Conservation (phyloP, 2,329 filamentous ascomycete genomes). For the Paecilomyces niveus region DNA sequence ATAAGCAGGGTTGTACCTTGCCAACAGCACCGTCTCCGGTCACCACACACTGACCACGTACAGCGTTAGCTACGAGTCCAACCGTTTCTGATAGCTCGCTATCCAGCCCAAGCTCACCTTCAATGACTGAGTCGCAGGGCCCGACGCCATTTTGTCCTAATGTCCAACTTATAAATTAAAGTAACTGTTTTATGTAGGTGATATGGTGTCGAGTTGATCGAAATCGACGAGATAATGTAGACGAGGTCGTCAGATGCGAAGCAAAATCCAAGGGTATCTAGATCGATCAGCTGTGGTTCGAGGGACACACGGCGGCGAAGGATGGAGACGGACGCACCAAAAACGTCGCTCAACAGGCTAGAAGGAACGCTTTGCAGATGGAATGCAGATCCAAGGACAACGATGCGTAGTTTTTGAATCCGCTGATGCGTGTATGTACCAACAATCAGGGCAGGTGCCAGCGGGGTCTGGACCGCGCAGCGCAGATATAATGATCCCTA, state of each 20-base stretch:
- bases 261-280: background rate
- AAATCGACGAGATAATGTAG: slow-evolving; percentile 8
- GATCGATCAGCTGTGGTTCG: background rate
- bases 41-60: slow-evolving; percentile 72
- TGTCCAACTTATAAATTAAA: slow-evolving; percentile 1
- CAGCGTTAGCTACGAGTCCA: slow-evolving; percentile 30
- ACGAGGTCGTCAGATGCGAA: slow-evolving; percentile 3
- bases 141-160: slow-evolving; percentile 57
- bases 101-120: slow-evolving; percentile 55
- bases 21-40: slow-evolving; percentile 98
- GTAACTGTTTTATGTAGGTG: background rate
- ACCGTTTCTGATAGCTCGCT: slow-evolving; percentile 2
- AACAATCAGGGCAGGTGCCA: background rate
- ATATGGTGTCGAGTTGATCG: slow-evolving; percentile 10
- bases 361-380: background rate
- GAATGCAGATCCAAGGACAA: background rate
- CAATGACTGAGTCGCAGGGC: slow-evolving; percentile 79
- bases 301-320: background rate
- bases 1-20: slow-evolving; percentile 47
- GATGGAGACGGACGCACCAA: background rate
- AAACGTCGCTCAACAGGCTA: background rate
- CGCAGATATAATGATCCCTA: background rate
- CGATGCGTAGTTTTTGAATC: background rate
- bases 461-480: background rate
- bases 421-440: background rate